Evolutionary conservation across 768 basidiomycete genomes (phyloP).

Genomic region (Coprinopsis sp.): DNA sequence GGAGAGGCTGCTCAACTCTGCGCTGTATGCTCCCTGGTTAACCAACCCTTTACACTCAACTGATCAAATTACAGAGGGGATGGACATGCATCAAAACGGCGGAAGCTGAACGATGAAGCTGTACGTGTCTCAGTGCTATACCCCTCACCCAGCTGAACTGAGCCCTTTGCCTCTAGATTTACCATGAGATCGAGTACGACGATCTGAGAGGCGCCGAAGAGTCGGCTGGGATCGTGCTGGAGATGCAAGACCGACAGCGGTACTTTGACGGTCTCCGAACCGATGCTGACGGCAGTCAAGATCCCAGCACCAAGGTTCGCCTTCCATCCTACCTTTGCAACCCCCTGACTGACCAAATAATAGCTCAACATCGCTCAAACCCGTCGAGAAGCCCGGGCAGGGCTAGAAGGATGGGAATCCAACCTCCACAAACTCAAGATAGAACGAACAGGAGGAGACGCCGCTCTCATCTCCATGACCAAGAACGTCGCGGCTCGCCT

Average conservation of each 20-base stretch:
- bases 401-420: constrained; percentile 51
- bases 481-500: constrained; percentile 70
- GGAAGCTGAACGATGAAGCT: constrained; percentile 39
- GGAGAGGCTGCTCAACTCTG: constrained; percentile 78
- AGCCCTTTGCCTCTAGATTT: constrained; percentile 31
- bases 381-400: constrained; percentile 41
- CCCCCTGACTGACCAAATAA: neutral
- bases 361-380: constrained; percentile 47
- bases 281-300: no score
- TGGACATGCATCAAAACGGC: constrained; percentile 53
- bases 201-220: constrained; percentile 73
- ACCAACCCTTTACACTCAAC: neutral
- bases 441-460: constrained; percentile 63
- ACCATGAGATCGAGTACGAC: constrained; percentile 70
- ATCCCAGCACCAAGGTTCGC: constrained; percentile 21
- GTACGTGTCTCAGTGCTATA: constrained; percentile 27
- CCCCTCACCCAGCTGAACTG: constrained; percentile 1
- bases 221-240: constrained; percentile 67
- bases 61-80: constrained; percentile 42
- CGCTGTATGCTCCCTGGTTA: constrained; percentile 43
- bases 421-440: constrained; percentile 50
- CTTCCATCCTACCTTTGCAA: neutral
- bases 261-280: constrained; percentile 77
- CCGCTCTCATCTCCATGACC: constrained; percentile 71
- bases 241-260: constrained; percentile 82